These are phyloP conservation scores for Suillus plorans DNA, from an alignment of 768 basidiomycete genomes.

Conservation along the genomic window DNA sequence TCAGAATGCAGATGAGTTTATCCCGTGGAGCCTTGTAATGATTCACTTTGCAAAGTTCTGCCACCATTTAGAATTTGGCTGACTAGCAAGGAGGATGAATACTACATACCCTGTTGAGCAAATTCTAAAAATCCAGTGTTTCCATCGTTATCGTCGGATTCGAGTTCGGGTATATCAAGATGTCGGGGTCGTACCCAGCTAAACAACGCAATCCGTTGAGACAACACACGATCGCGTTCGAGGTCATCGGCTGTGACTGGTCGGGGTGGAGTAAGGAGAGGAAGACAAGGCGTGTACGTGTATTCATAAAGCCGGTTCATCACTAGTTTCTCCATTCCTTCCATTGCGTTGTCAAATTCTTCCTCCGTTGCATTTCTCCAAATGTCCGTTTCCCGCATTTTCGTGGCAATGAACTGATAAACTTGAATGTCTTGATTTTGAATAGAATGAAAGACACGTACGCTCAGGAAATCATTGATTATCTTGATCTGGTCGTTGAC, in stretches of 20 bases:
- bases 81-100: background rate
- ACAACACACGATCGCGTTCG: constrained; percentile 90
- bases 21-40: constrained; percentile 99
- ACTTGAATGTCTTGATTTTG: background rate
- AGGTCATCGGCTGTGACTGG: constrained; percentile 92
- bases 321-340: constrained; percentile 99
- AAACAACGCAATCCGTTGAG: constrained; percentile 88
- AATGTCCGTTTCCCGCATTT: constrained; percentile 82
- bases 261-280: constrained; percentile 60
- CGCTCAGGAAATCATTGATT: constrained; percentile 89
- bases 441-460: constrained; percentile 29
- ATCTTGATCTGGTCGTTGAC: constrained; percentile 93
- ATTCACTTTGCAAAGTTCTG: constrained; percentile 94
- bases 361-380: constrained; percentile 77
- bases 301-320: constrained; percentile 98
- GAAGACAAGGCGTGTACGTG: constrained; percentile 89
- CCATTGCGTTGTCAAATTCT: constrained; percentile 96
- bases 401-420: constrained; percentile 79
- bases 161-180: constrained; percentile 83
- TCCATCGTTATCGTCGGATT: constrained; percentile 42
- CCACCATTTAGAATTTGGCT: background rate
- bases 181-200: constrained; percentile 88
- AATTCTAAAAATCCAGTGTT: constrained; percentile 81
- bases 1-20: constrained; percentile 95
- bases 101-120: constrained; percentile 73